Base-by-base conservation (phyloP, 2,329 filamentous ascomycete genomes). In the Cordyceps javanica region DNA sequence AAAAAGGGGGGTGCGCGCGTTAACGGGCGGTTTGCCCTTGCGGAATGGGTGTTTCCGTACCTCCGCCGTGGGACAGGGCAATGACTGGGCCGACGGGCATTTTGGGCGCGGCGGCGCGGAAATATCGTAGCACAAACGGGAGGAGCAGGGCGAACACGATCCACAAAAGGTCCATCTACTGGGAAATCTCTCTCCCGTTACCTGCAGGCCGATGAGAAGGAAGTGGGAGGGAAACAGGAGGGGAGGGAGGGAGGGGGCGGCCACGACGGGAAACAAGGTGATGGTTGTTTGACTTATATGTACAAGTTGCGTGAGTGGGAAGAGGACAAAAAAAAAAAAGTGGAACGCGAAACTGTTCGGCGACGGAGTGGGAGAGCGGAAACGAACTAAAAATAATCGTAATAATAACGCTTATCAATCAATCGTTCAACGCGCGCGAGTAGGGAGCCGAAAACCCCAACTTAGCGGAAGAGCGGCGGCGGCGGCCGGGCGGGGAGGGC, bases 51-150 rank as follows among this genome's bases (percentile, higher is more conserved):
- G 26, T 1, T 56, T 49, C 62, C 68, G 57, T 64, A 76, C 75
- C 75, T 65, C 77, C 77, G 39, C 77, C 77, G 61, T 80, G 77
- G n/a, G 76, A 77, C 21, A 80, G 68, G n/a, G 74, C 75, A 63
- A 79, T 68, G 10, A 77, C 73, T 13, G 76, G 74, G 8, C 69
- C 76, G 50, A 76, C 64, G 19, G 72, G 60, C 76, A 77, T 78
- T 23, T 69, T 48, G 41, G 36, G 11, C 11, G n/a, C 16, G 13
- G 30, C n/a, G 28, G 25, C 14, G 30, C 41, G 49, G 32, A 46
- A 58, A 42, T 39, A 26, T 14, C 32, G 49, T 14, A 58, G 32
- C 10, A 21, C 34, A 34, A 53, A 53, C 2, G 56, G 50, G 13
- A 48, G 1, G 16, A 41, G 11, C 16, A 53, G 14, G 42, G 50